Base-by-base conservation (phyloP, 345 rosid genomes). In the Toxicodendron radicans region DNA sequence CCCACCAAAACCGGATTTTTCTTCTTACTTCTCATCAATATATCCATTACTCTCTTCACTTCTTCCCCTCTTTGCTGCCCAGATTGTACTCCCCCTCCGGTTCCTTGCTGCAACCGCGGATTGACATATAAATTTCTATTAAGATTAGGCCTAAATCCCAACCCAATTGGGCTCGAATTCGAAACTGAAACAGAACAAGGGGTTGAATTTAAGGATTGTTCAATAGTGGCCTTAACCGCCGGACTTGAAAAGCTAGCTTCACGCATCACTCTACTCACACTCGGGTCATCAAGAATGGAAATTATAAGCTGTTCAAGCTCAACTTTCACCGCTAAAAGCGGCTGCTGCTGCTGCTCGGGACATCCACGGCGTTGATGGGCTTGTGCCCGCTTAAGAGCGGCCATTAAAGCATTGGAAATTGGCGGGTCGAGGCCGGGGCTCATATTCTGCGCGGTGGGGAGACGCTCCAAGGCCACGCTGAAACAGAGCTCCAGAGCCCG, bases 211-310 rank as follows among this genome's bases (percentile, higher is more conserved):
- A 95, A 21, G 35, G 98, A 91, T 69, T 91, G 97, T 80, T 95
- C 99, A 69, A 95, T 91, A 23, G 95, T 88, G 58, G 97, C 87
- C 73, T 93, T 95, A 18, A 95, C 99, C 1, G 97, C 93, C 0
- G 98, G 97, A 68, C 99, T 95, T 3, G 98, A 95, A 81, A 93
- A 95, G 79, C 99, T 90, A 30, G 99, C 99, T 52, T 95, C 99
- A 2, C 97, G 92, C 99, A 95, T 95, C 74, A 95, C 98, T 60
- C 97, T 76, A 70, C 99, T 95, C 32, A 95, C 99, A 77, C 96
- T 90, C 1, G 99, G 99, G 85, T 95, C 99, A 80, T 95, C 99
- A 17, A 95, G 92, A 74, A 95, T 93, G 17, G 99, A 95, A 70
- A 95, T 93, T 48, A 95, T 91, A 33, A 95, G 88, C 87, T 95